Base-by-base conservation (phyloP, 495 filamentous ascomycete genomes). In the Penicillium mononematosum region DNA sequence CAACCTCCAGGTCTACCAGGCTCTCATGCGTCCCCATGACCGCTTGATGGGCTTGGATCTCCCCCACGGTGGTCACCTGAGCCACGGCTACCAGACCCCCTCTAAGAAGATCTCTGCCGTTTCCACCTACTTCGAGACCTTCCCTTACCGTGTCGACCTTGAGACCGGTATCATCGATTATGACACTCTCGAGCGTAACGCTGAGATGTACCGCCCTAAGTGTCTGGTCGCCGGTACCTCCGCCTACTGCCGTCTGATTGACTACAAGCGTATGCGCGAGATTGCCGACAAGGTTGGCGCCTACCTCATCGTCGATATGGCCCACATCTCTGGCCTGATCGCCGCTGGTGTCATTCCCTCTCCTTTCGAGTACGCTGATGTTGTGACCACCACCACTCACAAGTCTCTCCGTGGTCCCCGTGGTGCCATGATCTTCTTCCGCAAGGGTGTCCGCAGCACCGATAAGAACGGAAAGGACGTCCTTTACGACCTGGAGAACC, bases 361-460 rank as follows among this genome's bases (percentile, higher is more conserved):
- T 52, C 95, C 95, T 27, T 99, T 99, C 81, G 81, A 86, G 61
- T 82, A 96, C 66, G 92, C 93, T 56, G 95, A 98, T 74, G 89
- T 99, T 53, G 95, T 99, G 55, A 99, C 95, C 59, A 99, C 95
- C 55, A 99, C 95, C 56, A 99, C 95, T 48, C 95, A 99, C 86
- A 99, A 99, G 85, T 96, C 92, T 49, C 89, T 99, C 66, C 91
- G 95, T 80, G 95, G 95, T 51, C 95, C 95, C 53, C 89, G 95
- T 76, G 95, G 95, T 71, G 95, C 95, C 70, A 99, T 99, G 95
- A 99, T 99, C 78, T 99, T 99, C 84, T 99, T 91, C 85, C 90
- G 95, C 68, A 95, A 93, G 78, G 95, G 95, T 67, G 89, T 97
- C 50, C 85, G 92, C 65, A 88, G 85, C 69, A 85, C 85, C 45